Percentiles rank a stretch among this genome's conserved stretches.
Conservation (phyloP, 148 eudicot genomes). For the Vaccinium myrtillus region DNA sequence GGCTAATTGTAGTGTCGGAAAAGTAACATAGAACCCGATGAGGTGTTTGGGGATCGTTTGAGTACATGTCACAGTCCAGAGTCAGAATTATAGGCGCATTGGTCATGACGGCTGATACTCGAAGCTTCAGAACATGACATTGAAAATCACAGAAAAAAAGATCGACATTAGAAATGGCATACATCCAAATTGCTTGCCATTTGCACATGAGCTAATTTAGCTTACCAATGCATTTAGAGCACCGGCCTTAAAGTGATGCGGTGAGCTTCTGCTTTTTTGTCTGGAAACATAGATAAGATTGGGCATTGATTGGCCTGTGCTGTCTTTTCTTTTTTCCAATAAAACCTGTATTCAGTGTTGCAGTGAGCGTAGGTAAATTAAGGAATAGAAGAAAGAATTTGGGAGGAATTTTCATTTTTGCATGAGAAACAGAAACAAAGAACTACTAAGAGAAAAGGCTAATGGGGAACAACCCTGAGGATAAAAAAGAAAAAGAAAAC, state of each 20-base stretch:
- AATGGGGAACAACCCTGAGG: no score
- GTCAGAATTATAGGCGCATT: conserved; percentile 66
- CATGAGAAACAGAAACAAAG: no score
- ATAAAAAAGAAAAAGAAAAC: no score
- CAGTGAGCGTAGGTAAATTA: not conserved
- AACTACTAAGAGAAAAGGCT: no score
- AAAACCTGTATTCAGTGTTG: conserved; percentile 35
- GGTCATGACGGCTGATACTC: conserved; percentile 66
- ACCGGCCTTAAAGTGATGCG: conserved; percentile 85
- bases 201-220: not conserved
- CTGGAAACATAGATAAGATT: conserved; percentile 71
- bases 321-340: conserved; percentile 32
- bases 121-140: conserved; percentile 37
- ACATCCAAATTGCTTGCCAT: no score
- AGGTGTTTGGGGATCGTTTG: conserved; percentile 61
- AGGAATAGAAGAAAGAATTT: no score
- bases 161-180: not conserved
- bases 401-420: no score
- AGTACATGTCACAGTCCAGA: conserved; percentile 70
- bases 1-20: conserved; percentile 23
- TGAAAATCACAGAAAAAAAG: no score
- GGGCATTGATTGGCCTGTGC: conserved; percentile 46
- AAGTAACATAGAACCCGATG: conserved; percentile 56
- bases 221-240: conserved; percentile 76
- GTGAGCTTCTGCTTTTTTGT: conserved; percentile 47